Conservation (phyloP, 257 asterid species). For the Solanum pennellii region DNA sequence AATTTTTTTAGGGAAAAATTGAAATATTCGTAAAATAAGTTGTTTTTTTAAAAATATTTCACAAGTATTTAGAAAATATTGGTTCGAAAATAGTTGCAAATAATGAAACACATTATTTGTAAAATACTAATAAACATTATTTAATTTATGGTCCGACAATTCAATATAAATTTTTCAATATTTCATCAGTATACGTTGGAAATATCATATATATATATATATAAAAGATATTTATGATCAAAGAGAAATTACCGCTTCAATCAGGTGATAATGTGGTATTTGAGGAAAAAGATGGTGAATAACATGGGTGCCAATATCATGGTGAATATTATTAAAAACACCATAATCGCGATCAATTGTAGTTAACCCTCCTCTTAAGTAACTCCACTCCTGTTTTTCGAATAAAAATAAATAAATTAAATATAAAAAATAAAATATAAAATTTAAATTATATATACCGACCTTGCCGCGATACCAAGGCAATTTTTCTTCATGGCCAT, state of each 20-base stretch:
- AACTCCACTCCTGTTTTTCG: slow-evolving; percentile 62
- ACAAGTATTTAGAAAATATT: not conserved
- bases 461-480: slow-evolving; percentile 96
- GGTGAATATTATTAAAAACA: slow-evolving; percentile 62
- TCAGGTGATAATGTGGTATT: slow-evolving; percentile 77
- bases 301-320: slow-evolving; percentile 86
- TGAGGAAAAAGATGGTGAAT: slow-evolving; percentile 88
- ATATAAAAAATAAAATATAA: not conserved
- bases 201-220: not conserved
- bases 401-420: no score
- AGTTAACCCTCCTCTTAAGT: slow-evolving; percentile 78
- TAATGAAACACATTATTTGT: not conserved
- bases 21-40: not conserved
- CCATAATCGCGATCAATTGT: slow-evolving; percentile 86
- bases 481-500: slow-evolving; percentile 62
- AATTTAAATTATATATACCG: not conserved
- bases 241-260: slow-evolving; percentile 50
- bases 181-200: not conserved
- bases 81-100: not conserved
- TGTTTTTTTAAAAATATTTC: not conserved
- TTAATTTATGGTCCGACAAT: no score
- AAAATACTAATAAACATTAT: no score
- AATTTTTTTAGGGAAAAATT: no score
- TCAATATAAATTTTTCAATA: not conserved
- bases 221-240: not conserved